A percentile compares a stretch with the other conserved stretches of the same genome.
phyloP scores from a whole-genome alignment of 495 filamentous ascomycete species.

The Trichoderma gamsii region DNA sequence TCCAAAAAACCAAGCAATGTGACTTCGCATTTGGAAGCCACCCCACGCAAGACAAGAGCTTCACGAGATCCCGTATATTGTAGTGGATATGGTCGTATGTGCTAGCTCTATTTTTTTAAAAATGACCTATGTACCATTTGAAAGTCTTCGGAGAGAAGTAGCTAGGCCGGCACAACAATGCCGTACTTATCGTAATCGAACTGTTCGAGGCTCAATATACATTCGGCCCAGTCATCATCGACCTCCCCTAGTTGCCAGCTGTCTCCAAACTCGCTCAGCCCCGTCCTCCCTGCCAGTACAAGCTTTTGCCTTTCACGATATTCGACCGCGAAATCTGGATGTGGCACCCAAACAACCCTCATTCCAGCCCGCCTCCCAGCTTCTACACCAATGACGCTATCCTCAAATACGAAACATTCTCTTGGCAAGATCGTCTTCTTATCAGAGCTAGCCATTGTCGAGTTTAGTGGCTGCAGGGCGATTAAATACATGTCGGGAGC shows the following conservation, averaged over 20 bases:
- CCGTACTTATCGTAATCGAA: conserved; percentile 54
- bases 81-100: too few species aligned
- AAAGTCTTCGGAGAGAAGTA: too few species aligned
- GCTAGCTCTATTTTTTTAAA: too few species aligned
- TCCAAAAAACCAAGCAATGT: too few species aligned
- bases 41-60: too few species aligned
- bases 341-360: conserved; percentile 82
- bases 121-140: too few species aligned
- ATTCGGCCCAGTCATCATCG: conserved; percentile 60
- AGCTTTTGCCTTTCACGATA: conserved; percentile 63
- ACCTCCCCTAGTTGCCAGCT: conserved; percentile 40
- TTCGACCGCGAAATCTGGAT: conserved; percentile 58
- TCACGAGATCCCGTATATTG: too few species aligned
- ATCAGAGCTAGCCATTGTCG: conserved; percentile 31
- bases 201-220: conserved; percentile 52
- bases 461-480: conserved; percentile 69
- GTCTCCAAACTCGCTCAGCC: conserved; percentile 43
- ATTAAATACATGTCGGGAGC: conserved; percentile 82
- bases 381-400: conserved; percentile 79
- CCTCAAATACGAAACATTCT: conserved; percentile 89
- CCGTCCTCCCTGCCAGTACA: conserved; percentile 73
- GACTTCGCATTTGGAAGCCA: too few species aligned
- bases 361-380: conserved; percentile 79
- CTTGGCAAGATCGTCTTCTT: conserved; percentile 40
- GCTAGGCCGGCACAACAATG: conserved; percentile 17